Percentiles rank a stretch among this genome's conserved stretches.
These are phyloP conservation scores for Castanospermum australe DNA, from an alignment of 306 rosid genomes.

Conservation along the genomic window DNA sequence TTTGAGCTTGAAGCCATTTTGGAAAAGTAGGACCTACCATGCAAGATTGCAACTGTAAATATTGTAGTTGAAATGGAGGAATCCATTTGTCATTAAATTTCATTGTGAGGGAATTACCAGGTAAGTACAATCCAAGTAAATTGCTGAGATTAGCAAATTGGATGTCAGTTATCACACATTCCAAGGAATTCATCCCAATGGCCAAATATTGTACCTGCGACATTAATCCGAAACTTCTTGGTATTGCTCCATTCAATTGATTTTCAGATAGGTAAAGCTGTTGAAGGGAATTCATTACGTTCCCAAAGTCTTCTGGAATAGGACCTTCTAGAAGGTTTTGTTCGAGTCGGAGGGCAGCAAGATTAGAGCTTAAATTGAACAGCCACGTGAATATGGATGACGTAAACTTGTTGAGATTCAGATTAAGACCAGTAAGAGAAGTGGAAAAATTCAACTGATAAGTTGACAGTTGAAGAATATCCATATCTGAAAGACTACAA, in stretches of 20 bases:
- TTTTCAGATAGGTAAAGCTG: not conserved
- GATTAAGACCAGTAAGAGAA: not conserved
- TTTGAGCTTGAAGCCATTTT: slow-evolving; percentile 15
- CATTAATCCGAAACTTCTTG: not conserved
- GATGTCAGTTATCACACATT: not conserved
- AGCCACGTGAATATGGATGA: not conserved
- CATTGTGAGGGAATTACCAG: not conserved
- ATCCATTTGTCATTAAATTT: not conserved
- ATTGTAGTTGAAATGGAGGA: slow-evolving; percentile 7
- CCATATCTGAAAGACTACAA: not conserved
- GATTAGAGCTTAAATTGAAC: not conserved
- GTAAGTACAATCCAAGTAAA: fast-evolving
- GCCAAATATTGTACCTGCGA: not conserved
- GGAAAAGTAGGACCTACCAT: slow-evolving; percentile 7
- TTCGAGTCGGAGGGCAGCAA: not conserved
- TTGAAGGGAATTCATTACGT: not conserved
- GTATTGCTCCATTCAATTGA: not conserved
- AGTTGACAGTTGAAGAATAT: not conserved
- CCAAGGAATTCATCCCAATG: not conserved
- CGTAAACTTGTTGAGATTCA: not conserved
- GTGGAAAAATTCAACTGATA: not conserved
- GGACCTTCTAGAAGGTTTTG: not conserved
- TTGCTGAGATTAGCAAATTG: not conserved
- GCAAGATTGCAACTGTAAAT: not conserved
- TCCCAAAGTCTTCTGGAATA: not conserved